phyloP scores from a whole-genome alignment of 75 land plant genomes.

The Chamaecyparis obtusa region DNA sequence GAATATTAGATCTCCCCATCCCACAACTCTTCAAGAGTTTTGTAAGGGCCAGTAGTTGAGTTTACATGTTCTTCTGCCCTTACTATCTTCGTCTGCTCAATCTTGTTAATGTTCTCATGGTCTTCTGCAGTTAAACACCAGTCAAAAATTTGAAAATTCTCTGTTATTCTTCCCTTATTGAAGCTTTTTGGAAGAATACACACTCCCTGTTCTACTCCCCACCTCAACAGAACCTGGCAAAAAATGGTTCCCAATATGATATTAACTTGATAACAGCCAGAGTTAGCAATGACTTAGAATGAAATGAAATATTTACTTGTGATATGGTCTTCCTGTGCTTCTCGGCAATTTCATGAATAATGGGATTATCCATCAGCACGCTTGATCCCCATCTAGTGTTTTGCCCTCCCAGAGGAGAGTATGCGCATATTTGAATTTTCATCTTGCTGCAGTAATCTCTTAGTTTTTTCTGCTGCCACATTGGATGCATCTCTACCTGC shows the following conservation, averaged over 20 bases:
- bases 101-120: conserved; percentile 9
- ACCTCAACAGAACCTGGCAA: conserved; percentile 26
- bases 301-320: conserved; percentile 22
- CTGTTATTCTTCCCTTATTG: conserved; percentile 26
- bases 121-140: conserved; percentile 33
- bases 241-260: neutral
- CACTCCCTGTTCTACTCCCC: conserved; percentile 23
- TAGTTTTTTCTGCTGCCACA: conserved; percentile 45
- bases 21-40: conserved; percentile 37
- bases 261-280: neutral
- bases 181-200: conserved; percentile 25
- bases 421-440: conserved; percentile 43
- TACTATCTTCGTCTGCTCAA: conserved; percentile 6
- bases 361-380: conserved; percentile 22
- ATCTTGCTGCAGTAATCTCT: conserved; percentile 33
- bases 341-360: conserved; percentile 34
- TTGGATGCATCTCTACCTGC: conserved; percentile 45
- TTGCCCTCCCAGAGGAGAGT: conserved; percentile 40
- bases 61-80: neutral
- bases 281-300: neutral
- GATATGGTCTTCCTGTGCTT: conserved; percentile 37
- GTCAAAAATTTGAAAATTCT: conserved; percentile 35
- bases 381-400: conserved; percentile 25
- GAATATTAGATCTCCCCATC: conserved; percentile 26
- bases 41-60: conserved; percentile 22